phyloP scores from a whole-genome alignment of 306 rosid species.

The Trifolium repens region DNA sequence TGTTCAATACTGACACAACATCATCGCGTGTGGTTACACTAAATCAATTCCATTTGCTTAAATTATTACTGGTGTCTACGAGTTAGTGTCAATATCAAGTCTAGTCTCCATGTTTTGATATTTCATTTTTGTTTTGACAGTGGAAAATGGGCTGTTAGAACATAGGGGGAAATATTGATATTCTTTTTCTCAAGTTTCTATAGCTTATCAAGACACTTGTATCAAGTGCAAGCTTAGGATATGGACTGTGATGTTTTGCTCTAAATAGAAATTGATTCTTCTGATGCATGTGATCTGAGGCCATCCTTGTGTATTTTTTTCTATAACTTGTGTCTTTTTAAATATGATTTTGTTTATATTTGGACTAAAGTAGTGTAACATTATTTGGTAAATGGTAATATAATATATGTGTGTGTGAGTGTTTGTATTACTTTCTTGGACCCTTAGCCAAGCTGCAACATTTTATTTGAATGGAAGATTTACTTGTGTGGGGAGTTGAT shows the following conservation, averaged over 20 bases:
- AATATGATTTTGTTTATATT: background rate
- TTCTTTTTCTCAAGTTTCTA: slow-evolving; percentile 1
- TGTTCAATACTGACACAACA: background rate
- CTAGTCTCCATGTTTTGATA: slow-evolving; percentile 35
- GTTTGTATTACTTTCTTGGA: background rate
- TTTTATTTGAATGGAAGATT: background rate
- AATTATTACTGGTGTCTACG: no score
- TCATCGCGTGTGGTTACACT: background rate
- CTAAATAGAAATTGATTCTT: background rate
- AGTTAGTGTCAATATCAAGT: background rate
- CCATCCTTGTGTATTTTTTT: slow-evolving; percentile 8
- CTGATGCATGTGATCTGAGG: slow-evolving; percentile 3
- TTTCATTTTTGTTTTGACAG: background rate
- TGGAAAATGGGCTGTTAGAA: slow-evolving; percentile 31
- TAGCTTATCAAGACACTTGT: slow-evolving; percentile 13
- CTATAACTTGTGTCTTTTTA: background rate
- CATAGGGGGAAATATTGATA: background rate
- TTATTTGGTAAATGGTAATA: background rate
- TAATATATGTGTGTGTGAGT: background rate
- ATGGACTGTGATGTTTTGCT: slow-evolving; percentile 4
- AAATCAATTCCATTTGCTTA: background rate
- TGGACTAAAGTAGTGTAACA: background rate
- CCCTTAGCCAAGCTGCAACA: background rate
- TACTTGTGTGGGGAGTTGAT: background rate
- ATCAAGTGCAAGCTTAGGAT: slow-evolving; percentile 21